phyloP scores from a whole-genome alignment of 129 eudicot species.

The Flaveria bidentis region DNA sequence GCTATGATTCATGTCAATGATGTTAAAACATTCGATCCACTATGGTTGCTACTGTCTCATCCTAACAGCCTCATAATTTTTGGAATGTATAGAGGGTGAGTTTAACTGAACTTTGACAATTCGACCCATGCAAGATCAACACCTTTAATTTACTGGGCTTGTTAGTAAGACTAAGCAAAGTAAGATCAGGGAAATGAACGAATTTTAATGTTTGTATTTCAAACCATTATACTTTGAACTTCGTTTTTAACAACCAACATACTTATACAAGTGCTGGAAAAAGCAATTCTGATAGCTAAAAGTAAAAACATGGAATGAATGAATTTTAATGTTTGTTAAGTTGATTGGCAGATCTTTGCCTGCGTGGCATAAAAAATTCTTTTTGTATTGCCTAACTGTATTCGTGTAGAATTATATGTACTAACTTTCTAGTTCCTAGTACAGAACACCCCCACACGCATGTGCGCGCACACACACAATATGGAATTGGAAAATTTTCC shows the following conservation, averaged over 20 bases:
- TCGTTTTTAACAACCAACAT: not conserved
- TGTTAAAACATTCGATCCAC: slow-evolving; percentile 3
- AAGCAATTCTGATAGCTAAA: not conserved
- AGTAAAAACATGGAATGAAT: not conserved
- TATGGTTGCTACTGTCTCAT: slow-evolving; percentile 9
- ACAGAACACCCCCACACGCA: not conserved
- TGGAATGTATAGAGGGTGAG: not conserved
- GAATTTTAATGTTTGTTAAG: not conserved
- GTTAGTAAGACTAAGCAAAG: not conserved
- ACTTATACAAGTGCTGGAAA: not conserved
- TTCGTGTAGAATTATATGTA: not conserved
- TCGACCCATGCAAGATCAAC: not conserved
- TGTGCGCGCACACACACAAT: not conserved
- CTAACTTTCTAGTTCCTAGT: not conserved
- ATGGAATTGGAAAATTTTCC: not conserved
- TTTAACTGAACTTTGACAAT: not conserved
- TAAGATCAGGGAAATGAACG: no score
- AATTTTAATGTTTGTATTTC: not conserved
- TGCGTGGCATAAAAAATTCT: not conserved
- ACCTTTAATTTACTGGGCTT: not conserved
- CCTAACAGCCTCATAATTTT: not conserved
- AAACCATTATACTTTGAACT: not conserved
- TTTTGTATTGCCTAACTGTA: slow-evolving; percentile 3
- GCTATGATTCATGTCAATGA: not conserved
- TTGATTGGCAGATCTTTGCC: not conserved